These are phyloP conservation scores for Paramecium sexaurelia DNA, from an alignment of 73 alveolate genomes.

Conservation along the genomic window DNA sequence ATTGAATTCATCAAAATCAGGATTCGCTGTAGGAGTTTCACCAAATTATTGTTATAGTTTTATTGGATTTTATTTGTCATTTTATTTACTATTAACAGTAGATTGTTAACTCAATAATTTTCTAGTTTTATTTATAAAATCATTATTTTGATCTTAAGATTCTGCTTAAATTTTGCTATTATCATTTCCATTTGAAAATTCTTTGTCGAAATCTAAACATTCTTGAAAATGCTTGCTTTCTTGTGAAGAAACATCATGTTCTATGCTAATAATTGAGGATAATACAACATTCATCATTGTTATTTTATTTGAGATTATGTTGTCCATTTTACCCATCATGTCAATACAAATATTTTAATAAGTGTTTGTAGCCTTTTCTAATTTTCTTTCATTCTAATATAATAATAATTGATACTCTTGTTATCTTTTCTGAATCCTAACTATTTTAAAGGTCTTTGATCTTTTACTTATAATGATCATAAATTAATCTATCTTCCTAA, in stretches of 20 bases:
- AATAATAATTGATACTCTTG: not conserved
- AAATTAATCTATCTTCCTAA: constrained; percentile 40
- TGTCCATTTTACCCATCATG: not conserved
- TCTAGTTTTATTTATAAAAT: not conserved
- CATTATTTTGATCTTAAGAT: not conserved
- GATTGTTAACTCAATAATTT: not conserved
- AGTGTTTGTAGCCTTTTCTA: not conserved
- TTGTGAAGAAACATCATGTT: not conserved
- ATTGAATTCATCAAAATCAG: not conserved
- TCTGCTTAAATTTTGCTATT: not conserved
- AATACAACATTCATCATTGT: not conserved
- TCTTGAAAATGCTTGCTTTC: not conserved
- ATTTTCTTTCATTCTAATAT: constrained; percentile 15
- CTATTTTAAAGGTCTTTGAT: not conserved
- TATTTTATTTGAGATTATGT: not conserved
- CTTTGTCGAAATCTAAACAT: not conserved
- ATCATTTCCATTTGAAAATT: not conserved
- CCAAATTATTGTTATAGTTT: not conserved
- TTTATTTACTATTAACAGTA: not conserved
- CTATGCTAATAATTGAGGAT: not conserved
- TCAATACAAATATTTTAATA: not conserved
- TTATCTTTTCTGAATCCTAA: not conserved
- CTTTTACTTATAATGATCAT: constrained; percentile 39
- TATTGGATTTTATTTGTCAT: not conserved
- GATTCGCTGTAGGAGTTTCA: not conserved